Percentiles rank a stretch among this genome's conserved stretches.
Conservation (phyloP, 257 asterid species). For the Scutellaria minor region DNA sequence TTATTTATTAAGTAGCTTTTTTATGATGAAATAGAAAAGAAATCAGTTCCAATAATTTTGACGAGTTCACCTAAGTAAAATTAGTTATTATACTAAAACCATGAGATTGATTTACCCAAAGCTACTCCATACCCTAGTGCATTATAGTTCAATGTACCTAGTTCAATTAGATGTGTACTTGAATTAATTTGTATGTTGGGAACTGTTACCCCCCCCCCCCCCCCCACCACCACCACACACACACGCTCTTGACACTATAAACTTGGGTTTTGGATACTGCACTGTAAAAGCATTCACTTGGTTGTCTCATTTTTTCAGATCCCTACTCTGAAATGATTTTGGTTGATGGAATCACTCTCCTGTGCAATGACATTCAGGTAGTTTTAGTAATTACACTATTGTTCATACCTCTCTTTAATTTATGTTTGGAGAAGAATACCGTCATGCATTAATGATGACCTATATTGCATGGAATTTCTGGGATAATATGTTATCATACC, state of each 20-base stretch:
- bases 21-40: neutral
- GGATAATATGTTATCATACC: neutral
- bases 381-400: slow-evolving; percentile 31
- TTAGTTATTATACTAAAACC: neutral
- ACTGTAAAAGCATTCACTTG: slow-evolving; percentile 5
- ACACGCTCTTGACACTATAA: too few species aligned
- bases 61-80: neutral
- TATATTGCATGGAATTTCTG: slow-evolving; percentile 19
- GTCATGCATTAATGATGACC: slow-evolving; percentile 2
- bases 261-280: too few species aligned
- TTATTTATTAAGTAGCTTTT: neutral
- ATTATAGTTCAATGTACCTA: neutral
- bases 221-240: neutral
- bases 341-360: slow-evolving; percentile 66
- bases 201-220: neutral
- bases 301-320: slow-evolving; percentile 46
- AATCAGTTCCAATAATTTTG: slow-evolving; percentile 18
- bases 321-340: slow-evolving; percentile 65
- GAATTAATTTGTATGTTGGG: slow-evolving; percentile 2
- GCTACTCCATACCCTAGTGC: slow-evolving; percentile 3
- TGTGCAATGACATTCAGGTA: slow-evolving; percentile 72
- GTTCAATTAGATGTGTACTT: neutral
- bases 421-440: slow-evolving; percentile 22
- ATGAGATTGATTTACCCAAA: neutral
- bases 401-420: neutral